phyloP scores from a whole-genome alignment of 164 flowering plant species.

The Macadamia tetraphylla region DNA sequence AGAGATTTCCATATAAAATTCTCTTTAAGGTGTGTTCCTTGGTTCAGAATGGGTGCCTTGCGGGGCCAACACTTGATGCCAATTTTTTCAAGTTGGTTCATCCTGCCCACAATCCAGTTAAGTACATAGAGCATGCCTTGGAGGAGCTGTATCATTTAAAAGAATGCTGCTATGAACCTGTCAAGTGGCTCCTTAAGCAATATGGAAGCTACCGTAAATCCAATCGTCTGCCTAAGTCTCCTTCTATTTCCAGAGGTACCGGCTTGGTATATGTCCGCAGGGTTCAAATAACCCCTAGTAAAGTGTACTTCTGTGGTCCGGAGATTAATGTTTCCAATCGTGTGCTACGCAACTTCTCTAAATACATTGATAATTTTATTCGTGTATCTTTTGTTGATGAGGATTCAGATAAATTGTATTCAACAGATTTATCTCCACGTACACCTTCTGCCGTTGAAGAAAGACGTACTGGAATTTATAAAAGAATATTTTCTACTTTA shows the following conservation, averaged over 20 bases:
- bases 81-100: slow-evolving; percentile 48
- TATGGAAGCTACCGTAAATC: slow-evolving; percentile 26
- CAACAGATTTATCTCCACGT: slow-evolving; percentile 51
- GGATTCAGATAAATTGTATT: slow-evolving; percentile 53
- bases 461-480: slow-evolving; percentile 40
- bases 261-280: slow-evolving; percentile 71
- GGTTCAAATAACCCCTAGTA: slow-evolving; percentile 73
- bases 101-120: slow-evolving; percentile 29
- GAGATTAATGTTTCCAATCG: slow-evolving; percentile 79
- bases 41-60: slow-evolving; percentile 71
- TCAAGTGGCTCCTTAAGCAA: slow-evolving; percentile 54
- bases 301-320: slow-evolving; percentile 73
- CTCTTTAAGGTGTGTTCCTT: slow-evolving; percentile 59
- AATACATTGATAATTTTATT: slow-evolving; percentile 59
- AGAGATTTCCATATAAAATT: slow-evolving; percentile 32
- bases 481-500: slow-evolving; percentile 54
- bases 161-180: slow-evolving; percentile 85
- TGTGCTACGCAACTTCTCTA: slow-evolving; percentile 47
- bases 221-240: slow-evolving; percentile 19
- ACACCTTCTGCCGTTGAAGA: slow-evolving; percentile 18
- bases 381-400: slow-evolving; percentile 84
- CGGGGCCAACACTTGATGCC: slow-evolving; percentile 55
- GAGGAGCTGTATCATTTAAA: slow-evolving; percentile 51
- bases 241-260: slow-evolving; percentile 44
- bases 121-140: slow-evolving; percentile 52